Evolutionary conservation across 1,139 yeast species (phyloP).

Genomic region (Suhomyces bolitotheri): DNA sequence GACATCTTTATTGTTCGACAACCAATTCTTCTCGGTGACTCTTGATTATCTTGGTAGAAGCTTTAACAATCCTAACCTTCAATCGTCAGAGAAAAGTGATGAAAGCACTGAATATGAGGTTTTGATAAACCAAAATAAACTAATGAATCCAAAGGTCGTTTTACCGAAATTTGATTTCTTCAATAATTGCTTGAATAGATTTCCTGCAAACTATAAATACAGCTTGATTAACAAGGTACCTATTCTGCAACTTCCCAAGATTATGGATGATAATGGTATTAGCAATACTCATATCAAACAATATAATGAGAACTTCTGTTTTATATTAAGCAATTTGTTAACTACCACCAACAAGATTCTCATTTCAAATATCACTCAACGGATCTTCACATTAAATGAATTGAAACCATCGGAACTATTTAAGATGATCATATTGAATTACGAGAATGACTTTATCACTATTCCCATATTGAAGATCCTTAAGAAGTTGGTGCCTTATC

Average conservation of each 20-base stretch:
- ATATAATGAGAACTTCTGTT: slow-evolving; percentile 47
- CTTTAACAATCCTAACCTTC: slow-evolving; percentile 39
- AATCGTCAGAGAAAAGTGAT: slow-evolving; percentile 18
- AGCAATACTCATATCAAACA: slow-evolving; percentile 31
- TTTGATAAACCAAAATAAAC: slow-evolving; percentile 37
- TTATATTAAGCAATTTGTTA: slow-evolving; percentile 46
- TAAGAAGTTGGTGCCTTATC: slow-evolving; percentile 83
- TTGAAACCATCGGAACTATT: slow-evolving; percentile 54
- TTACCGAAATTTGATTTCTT: slow-evolving; percentile 47
- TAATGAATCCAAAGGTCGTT: slow-evolving; percentile 48
- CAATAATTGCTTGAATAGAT: slow-evolving; percentile 35
- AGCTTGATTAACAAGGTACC: slow-evolving; percentile 34
- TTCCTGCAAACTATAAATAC: slow-evolving; percentile 18
- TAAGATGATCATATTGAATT: slow-evolving; percentile 43
- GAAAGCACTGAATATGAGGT: slow-evolving; percentile 33
- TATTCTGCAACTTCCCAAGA: slow-evolving; percentile 28
- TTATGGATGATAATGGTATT: slow-evolving; percentile 29
- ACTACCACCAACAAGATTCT: slow-evolving; percentile 46
- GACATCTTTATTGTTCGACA: slow-evolving; percentile 71
- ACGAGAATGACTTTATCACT: slow-evolving; percentile 65
- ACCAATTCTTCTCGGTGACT: slow-evolving; percentile 48
- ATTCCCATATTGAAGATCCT: slow-evolving; percentile 70
- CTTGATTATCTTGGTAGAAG: slow-evolving; percentile 42
- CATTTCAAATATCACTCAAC: slow-evolving; percentile 49
- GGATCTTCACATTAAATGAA: slow-evolving; percentile 56